Evolutionary conservation across 192 early-diverging fungal genomes (phyloP), one percentile per base, ranked within the genome.

Genomic region (Dimargaris cristalligena): DNA sequence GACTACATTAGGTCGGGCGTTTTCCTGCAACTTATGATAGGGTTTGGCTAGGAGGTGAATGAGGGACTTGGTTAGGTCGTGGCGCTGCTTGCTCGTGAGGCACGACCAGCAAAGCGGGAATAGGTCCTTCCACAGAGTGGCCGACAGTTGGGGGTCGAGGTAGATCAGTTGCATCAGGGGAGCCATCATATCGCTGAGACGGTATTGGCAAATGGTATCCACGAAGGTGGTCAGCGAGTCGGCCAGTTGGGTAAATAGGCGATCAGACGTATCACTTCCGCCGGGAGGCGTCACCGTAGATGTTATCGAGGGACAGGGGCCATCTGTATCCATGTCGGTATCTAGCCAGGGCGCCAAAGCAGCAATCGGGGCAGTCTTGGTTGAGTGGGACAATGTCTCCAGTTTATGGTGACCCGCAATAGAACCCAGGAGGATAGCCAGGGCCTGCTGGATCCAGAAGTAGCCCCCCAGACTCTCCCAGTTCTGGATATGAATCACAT

Each of bases 391-490:
- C 25, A 29, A 16, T 13, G 30, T 29, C 51, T 2, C 51, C 26
- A 52, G 51, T 13, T n/a, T n/a, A 13, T 52, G 51, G 4, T 51
- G 58, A 44, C 62, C 57, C 2, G 66, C 73, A 10, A 80, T 66
- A 0, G 78, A 75, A 18, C 90, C 87, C 55, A 97, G 61, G 11
- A 99, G 63, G 16, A 99, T 66, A 60, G 92, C 90, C 30, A 93
- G 62, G 0, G 91, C 89, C 58, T 97, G 94, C 56, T 88, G 84
- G 32, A 97, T 72, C 92, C 93, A 99, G 63, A 92, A 98, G 16
- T 82, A 79, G 45, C 73, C 70, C 0, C 80, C 76, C 13, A 99
- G 75, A 52, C 74, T 83, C 50, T 96, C 93, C 97, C 97, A 99
- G 60, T 88, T 96, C 67, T 99, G 97, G 13, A 88, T 81, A 32